Conservation (phyloP, 1,284 basidiomycete species). For the Phlebopus sp. region DNA sequence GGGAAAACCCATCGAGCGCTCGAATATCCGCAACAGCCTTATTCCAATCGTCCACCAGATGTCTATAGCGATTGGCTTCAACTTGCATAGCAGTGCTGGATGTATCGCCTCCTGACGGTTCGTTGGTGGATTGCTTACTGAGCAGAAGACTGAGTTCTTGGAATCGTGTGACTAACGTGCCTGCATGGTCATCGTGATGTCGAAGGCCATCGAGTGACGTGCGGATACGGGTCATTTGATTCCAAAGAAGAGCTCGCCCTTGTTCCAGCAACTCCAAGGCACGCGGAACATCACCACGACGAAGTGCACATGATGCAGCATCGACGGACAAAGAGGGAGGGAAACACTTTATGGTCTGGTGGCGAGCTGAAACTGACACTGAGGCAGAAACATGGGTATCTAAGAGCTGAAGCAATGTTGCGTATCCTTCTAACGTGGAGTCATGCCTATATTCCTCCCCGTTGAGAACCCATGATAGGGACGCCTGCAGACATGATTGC, state of each 20-base stretch:
- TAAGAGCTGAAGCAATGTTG: background rate
- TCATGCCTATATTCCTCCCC: background rate
- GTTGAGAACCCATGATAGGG: background rate
- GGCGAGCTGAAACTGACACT: slow-evolving; percentile 1
- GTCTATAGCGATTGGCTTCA: no score
- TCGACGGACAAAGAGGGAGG: slow-evolving; percentile 3
- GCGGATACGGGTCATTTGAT: slow-evolving; percentile 2
- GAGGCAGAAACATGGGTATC: background rate
- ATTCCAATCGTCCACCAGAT: no score
- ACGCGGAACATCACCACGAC: background rate
- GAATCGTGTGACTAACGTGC: no score
- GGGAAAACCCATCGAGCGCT: no score
- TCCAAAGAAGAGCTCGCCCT: slow-evolving; percentile 4
- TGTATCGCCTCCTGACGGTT: no score
- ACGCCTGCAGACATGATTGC: background rate
- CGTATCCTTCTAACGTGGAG: slow-evolving; percentile 5
- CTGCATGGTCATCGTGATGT: no score
- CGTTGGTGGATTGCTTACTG: no score
- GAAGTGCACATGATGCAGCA: slow-evolving; percentile 7
- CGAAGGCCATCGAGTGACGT: slow-evolving; percentile 4
- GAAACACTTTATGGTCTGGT: background rate
- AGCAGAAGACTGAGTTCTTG: no score
- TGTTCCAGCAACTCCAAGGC: slow-evolving; percentile 7
- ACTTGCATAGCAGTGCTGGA: no score
- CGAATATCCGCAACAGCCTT: no score